Percentiles rank a stretch among this genome's conserved stretches.
Conservation (phyloP, 345 rosid genomes). For the Alliaria petiolata region DNA sequence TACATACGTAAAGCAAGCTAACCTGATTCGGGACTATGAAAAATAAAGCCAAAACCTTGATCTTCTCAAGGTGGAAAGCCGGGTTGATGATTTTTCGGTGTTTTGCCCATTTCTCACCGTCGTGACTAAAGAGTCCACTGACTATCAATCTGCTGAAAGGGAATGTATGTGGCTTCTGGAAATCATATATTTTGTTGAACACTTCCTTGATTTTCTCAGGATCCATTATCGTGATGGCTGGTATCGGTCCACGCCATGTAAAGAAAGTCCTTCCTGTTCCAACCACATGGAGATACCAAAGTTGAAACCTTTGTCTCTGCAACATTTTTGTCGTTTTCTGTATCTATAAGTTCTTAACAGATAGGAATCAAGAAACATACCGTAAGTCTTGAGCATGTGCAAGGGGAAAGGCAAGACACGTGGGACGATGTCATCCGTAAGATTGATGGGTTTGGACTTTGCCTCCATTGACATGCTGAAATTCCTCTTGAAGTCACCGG, state of each 20-base stretch:
- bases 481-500: conserved; percentile 13
- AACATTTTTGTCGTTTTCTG: not conserved
- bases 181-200: conserved; percentile 33
- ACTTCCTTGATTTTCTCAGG: conserved; percentile 41
- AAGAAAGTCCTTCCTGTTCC: conserved; percentile 39
- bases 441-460: not conserved
- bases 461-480: not conserved
- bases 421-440: not conserved
- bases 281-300: not conserved
- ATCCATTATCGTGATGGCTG: conserved; percentile 36
- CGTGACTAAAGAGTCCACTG: conserved; percentile 20
- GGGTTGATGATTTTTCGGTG: conserved; percentile 43
- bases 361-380: not conserved
- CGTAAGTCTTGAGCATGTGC: not conserved
- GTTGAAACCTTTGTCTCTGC: not conserved
- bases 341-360: not conserved
- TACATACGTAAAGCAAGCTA: not conserved
- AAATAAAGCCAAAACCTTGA: conserved; percentile 28
- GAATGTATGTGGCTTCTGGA: conserved; percentile 15
- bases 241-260: conserved; percentile 45
- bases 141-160: conserved; percentile 20
- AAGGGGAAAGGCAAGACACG: conserved; percentile 2
- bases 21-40: not conserved
- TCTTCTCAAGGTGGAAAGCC: conserved; percentile 41
- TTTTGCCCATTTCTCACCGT: conserved; percentile 45